Evolutionary conservation across 2,329 filamentous ascomycete species (phyloP), one percentile per base, ranked within the genome.

Genomic region (Huntiella moniliformis): DNA sequence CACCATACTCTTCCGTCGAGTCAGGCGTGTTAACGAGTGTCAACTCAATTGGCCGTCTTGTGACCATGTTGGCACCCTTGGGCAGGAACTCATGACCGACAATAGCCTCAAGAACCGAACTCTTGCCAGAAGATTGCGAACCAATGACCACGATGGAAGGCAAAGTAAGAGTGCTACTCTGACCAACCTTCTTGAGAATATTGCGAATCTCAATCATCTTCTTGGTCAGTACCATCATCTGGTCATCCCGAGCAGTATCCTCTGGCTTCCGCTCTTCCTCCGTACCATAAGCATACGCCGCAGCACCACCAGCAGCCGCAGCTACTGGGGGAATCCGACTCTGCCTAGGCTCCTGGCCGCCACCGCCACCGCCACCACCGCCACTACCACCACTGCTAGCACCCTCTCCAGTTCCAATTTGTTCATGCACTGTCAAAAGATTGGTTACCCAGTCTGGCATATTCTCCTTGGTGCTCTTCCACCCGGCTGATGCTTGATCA

Each of bases 151-250:
- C 91, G 48, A 98, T 98, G 0, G 92, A 96, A 0, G 91, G 91
- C 16, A 98, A 66, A 1, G 82, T 88, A 52, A 98, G 67, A 3
- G 83, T 77, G 52, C 81, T 85, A 1, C 87, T 92, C 65, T 98
- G 88, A 32, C 87, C 92, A 40, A 98, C 82, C 18, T 79, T 84
- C 57, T 92, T 82, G 17, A 98, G 69, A 47, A 98, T 84, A 53
- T 79, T 87, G 53, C 92, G 73, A 48, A 98, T 96, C 66, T 98
- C 91, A 56, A 98, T 98, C 91, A 98, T 98, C 65, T 96, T 96
- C 66, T 91, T 88, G 2, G 92, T 98, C 56, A 98, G 67, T 54
- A 95, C 71, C 91, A 98, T 98, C 88, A 98, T 98, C 62, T 98
- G 91, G 59, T 98, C 91, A 56, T 98, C 91, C 55, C 77, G 77